A percentile compares a stretch with the other conserved stretches of the same genome.
Conservation (phyloP, 2,329 filamentous ascomycete genomes). For the Lasiodiplodia citricola region DNA sequence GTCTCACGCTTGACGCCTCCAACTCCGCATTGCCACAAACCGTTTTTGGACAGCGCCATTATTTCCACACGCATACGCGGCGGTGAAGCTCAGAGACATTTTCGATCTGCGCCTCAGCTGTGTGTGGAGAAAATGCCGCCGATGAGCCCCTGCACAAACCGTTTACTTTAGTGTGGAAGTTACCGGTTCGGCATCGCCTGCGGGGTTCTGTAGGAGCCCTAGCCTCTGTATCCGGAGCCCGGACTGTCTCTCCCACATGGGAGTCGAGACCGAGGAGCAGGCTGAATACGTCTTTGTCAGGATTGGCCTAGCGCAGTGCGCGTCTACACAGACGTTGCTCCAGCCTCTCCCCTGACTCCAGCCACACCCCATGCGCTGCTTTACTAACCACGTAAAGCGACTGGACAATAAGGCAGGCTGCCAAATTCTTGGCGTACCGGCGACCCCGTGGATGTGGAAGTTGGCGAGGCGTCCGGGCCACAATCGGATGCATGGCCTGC, state of each 20-base stretch:
- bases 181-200: neutral
- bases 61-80: neutral
- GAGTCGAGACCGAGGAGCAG: neutral
- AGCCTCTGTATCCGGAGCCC: neutral
- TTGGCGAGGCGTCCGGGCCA: neutral
- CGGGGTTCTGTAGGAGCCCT: neutral
- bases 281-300: neutral
- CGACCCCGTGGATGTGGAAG: conserved; percentile 9
- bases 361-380: neutral
- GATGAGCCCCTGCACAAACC: neutral
- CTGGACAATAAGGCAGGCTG: neutral
- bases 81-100: conserved; percentile 9
- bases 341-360: neutral
- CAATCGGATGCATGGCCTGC: neutral
- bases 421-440: neutral
- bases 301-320: neutral
- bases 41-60: neutral
- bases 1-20: neutral
- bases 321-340: neutral
- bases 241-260: neutral
- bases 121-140: neutral
- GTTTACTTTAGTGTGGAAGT: neutral
- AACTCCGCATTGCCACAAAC: neutral
- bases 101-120: conserved; percentile 6
- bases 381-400: neutral